Evolutionary conservation across 257 asterid genomes (phyloP), one percentile per base, ranked within the genome.

Genomic region (Eucommia ulmoides): DNA sequence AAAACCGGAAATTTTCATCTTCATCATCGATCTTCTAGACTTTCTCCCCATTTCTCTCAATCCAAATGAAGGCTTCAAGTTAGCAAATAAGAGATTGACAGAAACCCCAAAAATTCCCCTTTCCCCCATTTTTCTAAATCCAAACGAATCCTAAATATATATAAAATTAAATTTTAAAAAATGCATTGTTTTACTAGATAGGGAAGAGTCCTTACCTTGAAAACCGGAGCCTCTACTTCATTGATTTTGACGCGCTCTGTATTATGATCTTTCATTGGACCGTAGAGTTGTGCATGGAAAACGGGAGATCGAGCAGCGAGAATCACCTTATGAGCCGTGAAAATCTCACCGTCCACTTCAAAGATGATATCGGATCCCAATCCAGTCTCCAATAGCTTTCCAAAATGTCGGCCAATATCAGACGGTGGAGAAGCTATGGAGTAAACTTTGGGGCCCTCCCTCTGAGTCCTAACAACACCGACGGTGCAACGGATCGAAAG

Each of bases 241-340:
- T 29, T 14, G 12, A 29, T 14, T 29, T 29, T 29, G 12, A 29
- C 12, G 10, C 38, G 12, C 38, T 29, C 10, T 29, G 38, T 29
- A 14, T 29, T 17, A 10, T 44, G 46, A 38, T 49, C 41, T 7
- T 45, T 20, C 20, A 60, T 52, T 56, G 68, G 54, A 44, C 68
- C 63, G 33, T 49, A 63, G 38, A 56, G 68, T 33, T 56, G 68
- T 19, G 68, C 68, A 46, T 53, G 33, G 35, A 63, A 58, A 20
- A 63, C 68, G 19, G 68, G 68, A 45, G 68, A 63, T 38, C 59
- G 68, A 7, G 63, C 59, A 23, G 59, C 68, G 56, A 50, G 59
- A 26, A 63, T 58, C 52, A 56, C 50, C 59, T 56, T 56, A 54
- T 56, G 63, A 21, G 68, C 68, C 18, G 50, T 33, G 45, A 55